phyloP scores from a whole-genome alignment of 331 rosid genomes.

The Telfairia occidentalis region DNA sequence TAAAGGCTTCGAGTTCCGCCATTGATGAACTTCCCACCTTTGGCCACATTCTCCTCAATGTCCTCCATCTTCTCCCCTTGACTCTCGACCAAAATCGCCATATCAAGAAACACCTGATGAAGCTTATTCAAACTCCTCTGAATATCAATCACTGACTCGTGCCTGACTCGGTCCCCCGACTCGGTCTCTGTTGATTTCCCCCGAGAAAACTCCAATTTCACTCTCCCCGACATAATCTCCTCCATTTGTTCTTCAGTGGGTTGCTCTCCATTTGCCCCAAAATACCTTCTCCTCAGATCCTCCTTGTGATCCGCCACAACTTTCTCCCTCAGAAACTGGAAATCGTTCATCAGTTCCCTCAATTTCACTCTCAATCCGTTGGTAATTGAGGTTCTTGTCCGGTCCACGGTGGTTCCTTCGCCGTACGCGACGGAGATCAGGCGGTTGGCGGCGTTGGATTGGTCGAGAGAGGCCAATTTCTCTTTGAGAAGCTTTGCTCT shows the following conservation, averaged over 20 bases:
- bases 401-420: conserved; percentile 49
- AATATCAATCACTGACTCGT: conserved; percentile 63
- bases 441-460: conserved; percentile 44
- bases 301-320: conserved; percentile 63
- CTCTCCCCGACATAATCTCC: conserved; percentile 45
- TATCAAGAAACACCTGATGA: conserved; percentile 86
- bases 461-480: conserved; percentile 51
- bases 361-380: conserved; percentile 69
- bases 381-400: conserved; percentile 61
- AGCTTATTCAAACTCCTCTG: conserved; percentile 82
- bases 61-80: conserved; percentile 67
- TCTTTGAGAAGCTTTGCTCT: conserved; percentile 50
- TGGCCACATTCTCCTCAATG: conserved; percentile 72
- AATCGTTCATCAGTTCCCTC: conserved; percentile 65
- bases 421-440: conserved; percentile 29
- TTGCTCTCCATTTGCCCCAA: conserved; percentile 36
- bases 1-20: conserved; percentile 78
- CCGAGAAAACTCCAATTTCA: conserved; percentile 44
- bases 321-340: conserved; percentile 59
- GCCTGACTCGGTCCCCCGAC: conserved; percentile 44
- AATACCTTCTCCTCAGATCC: conserved; percentile 51
- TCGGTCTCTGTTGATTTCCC: conserved; percentile 47
- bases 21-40: conserved; percentile 40
- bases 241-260: conserved; percentile 64
- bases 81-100: conserved; percentile 82